phyloP scores from a whole-genome alignment of 352 stramenopile species.

The Pythium aristosporum region DNA sequence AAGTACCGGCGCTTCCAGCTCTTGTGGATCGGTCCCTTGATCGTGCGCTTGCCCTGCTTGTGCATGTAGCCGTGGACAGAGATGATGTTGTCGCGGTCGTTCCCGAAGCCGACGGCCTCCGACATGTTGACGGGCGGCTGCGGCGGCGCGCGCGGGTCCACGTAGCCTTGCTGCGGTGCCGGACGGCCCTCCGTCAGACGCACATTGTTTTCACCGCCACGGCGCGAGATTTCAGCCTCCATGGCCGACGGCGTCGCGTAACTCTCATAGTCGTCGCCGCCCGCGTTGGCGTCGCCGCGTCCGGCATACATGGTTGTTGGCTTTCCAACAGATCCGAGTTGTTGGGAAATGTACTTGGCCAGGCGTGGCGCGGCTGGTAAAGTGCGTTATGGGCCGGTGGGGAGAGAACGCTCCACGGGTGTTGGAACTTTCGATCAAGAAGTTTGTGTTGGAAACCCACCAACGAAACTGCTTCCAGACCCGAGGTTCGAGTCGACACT shows the following conservation, averaged over 20 bases:
- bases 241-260: constrained; percentile 53
- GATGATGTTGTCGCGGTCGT: constrained; percentile 79
- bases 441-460: not conserved
- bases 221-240: constrained; percentile 47
- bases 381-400: constrained; percentile 17
- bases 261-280: constrained; percentile 45
- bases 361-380: constrained; percentile 23
- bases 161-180: constrained; percentile 53
- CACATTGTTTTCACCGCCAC: constrained; percentile 41
- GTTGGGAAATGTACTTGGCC: constrained; percentile 2
- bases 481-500: not conserved
- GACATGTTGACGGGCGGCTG: constrained; percentile 73
- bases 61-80: constrained; percentile 89
- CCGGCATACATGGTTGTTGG: constrained; percentile 36
- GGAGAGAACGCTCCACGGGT: too few relatives aligned
- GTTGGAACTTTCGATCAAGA: not conserved
- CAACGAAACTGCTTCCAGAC: constrained; percentile 7
- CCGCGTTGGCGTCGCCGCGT: not conserved
- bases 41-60: constrained; percentile 87
- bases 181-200: constrained; percentile 45
- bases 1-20: constrained; percentile 88
- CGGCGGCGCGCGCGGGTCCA: constrained; percentile 52
- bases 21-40: constrained; percentile 89
- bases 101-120: constrained; percentile 49
- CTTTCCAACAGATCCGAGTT: not conserved